Percentiles rank a stretch among this genome's conserved stretches.
Evolutionary conservation across 768 basidiomycete species (phyloP).

Genomic region (Russula compacta): DNA sequence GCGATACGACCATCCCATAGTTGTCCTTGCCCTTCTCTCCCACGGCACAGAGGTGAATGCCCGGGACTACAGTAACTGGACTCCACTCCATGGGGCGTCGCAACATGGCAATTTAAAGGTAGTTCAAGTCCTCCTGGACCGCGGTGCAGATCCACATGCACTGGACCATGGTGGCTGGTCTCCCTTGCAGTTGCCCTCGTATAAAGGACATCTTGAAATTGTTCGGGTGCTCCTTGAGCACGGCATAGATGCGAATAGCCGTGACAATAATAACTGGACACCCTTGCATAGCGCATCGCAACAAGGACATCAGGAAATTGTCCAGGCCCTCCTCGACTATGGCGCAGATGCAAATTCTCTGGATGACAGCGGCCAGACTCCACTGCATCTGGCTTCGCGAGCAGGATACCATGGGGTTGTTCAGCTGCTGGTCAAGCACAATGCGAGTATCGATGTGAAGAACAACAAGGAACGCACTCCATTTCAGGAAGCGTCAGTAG

Average conservation of each 20-base stretch:
- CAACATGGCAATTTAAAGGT: neutral
- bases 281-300: neutral
- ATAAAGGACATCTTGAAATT: neutral
- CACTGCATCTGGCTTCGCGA: neutral
- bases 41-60: neutral
- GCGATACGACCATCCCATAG: neutral
- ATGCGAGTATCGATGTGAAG: neutral
- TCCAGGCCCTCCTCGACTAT: neutral
- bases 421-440: neutral
- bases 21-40: neutral
- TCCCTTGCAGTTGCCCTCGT: neutral
- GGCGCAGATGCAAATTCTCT: neutral
- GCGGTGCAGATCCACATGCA: neutral
- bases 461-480: neutral
- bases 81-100: neutral
- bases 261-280: neutral
- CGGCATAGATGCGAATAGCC: neutral
- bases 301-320: neutral
- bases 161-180: neutral
- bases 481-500: no score
- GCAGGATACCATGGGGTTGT: neutral
- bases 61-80: neutral
- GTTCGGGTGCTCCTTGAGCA: neutral
- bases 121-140: neutral
- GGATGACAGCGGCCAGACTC: neutral